These are phyloP conservation scores for Posidonia australis DNA, from an alignment of 106 monocot species.

Conservation along the genomic window DNA sequence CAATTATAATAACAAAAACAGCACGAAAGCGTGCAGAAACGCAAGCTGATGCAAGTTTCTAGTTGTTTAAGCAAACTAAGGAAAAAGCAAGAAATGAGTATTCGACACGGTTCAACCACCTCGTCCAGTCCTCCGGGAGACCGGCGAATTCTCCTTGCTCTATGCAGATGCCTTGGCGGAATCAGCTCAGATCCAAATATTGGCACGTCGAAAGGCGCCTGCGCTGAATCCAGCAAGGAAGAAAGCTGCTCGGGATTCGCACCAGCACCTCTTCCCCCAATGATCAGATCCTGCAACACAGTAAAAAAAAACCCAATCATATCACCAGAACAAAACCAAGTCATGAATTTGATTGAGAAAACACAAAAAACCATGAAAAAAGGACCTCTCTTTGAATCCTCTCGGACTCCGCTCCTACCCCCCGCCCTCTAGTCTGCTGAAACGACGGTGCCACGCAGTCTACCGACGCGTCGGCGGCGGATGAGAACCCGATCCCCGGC, in stretches of 20 bases:
- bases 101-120: constrained; percentile 9
- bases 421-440: constrained; percentile 5
- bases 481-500: constrained; percentile 13
- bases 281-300: constrained; percentile 23
- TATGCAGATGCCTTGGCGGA: constrained; percentile 26
- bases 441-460: constrained; percentile 37
- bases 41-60: no score
- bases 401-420: constrained; percentile 12
- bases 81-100: no score
- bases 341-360: background rate
- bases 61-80: no score
- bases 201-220: constrained; percentile 17
- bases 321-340: background rate
- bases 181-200: constrained; percentile 33
- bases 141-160: constrained; percentile 32
- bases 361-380: background rate
- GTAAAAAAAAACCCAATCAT: background rate
- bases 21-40: no score
- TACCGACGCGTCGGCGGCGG: constrained; percentile 27
- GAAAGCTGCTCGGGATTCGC: constrained; percentile 32
- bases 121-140: constrained; percentile 53
- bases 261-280: constrained; percentile 23
- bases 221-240: constrained; percentile 33
- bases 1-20: no score
- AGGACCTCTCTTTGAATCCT: constrained; percentile 39